Base-by-base conservation (phyloP, 768 basidiomycete genomes). In the Suillus plorans region DNA sequence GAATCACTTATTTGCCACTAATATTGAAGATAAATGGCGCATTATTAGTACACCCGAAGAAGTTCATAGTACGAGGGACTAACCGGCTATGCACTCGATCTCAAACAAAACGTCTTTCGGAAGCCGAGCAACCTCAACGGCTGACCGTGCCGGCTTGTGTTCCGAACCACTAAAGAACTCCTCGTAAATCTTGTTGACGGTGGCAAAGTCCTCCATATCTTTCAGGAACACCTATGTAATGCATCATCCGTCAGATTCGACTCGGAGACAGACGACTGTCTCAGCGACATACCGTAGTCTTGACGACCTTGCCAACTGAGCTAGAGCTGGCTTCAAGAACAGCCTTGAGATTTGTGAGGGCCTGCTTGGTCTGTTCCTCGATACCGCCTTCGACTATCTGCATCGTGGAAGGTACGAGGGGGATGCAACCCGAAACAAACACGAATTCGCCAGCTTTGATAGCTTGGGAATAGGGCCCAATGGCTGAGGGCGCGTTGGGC, bases 41-140 rank as follows among this genome's bases (percentile, higher is more conserved):
- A 5, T 22, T 25, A 9, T 25, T 0, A 25, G 22, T 18, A 25
- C 9, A 58, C 9, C 9, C 13, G 3, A 22, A 56, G n/a, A 7
- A 16, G 7, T 5, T 41, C 56, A 25, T 25, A 7, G 42, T 18
- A 16, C 10, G 4, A 1, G 2, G 18, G 37, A 41, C 57, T 69
- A 89, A 89, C 88, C 89, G 14, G 89, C 93, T 76, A 95, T 90
- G 66, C 86, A 89, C 78, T 99, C 97, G 63, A 99, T 86, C 83
- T 99, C 97, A 60, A 97, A 88, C 42, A 96, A 81, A 10, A 94
- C 96, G 71, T 95, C 92, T 75, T 90, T 93, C 12, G 97, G 97
- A 61, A 99, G 83, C 53, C 94, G 83, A 41, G 90, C 81, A 39
- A 95, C 94, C 80, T 98, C 94, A 61, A 99, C 93, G 39, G 91